Base-by-base conservation (phyloP, 148 eudicot species). In the Rhododendron ovatum region DNA sequence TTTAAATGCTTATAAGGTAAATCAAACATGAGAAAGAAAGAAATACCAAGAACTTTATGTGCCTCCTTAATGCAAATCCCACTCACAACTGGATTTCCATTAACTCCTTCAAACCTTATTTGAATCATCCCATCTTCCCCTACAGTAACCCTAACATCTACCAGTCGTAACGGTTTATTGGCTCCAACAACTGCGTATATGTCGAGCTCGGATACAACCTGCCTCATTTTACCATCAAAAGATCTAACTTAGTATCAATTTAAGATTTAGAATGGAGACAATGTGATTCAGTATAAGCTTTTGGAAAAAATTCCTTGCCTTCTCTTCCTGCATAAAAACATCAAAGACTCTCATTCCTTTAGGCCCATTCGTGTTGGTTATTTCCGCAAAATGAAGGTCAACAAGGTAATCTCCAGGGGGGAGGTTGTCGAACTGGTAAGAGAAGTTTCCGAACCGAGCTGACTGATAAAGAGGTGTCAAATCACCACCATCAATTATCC, bases 371-470 rank as follows among this genome's bases (percentile, higher is more conserved):
- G 88, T 90, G 82, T 93, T 90, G 74, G 90, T 86, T 35, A 93
- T 92, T 87, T 92, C 96, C 37, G 85, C 91, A 87, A 93, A 93
- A 86, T 92, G 93, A 87, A 92, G 96, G 80, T 93, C 96, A 71
- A 90, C 90, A 59, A 89, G 89, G 87, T 93, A 93, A 82, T 92
- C 91, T 50, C 96, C 94, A 7, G 89, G 43, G 22, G 86, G 88
- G 84, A 93, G 88, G 85, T 89, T 84, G 53, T 81, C 45, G 74
- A 93, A 90, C 51, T 86, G 89, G 88, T 93, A 93, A 80, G 88
- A 87, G 55, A 92, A 91, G 85, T 89, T 89, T 43, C 93, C 94
- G 30, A 91, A 84, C 78, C 94, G 91, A 65, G 94, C 96, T 5
- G 95, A 91, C 87, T 91, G 94, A 78, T 93, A 93, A 41, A 93